Evolutionary conservation across 2,329 filamentous ascomycete genomes (phyloP), one percentile per base, ranked within the genome.

Genomic region (Onygenales sp.): DNA sequence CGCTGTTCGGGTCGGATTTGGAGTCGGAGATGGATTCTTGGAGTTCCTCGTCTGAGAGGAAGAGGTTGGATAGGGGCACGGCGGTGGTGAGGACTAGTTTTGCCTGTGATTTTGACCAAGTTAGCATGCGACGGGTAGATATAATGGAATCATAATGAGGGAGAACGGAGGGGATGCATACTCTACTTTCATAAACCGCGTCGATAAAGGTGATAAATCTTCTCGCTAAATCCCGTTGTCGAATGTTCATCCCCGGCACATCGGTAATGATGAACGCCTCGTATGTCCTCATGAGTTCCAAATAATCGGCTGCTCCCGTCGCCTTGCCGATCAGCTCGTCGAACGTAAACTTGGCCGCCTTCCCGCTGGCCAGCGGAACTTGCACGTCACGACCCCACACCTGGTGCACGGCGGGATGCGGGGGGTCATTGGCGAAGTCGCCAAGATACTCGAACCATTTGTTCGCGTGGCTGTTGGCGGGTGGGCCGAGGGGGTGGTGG

Each of bases 161-260:
- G 10, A 31, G 32, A 36, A 11, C 14, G 17, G 17, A 33, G 44
- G 14, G n/a, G 39, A 27, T 6, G 7, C 74, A 55, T 66, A 81
- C 79, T 61, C 78, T 70, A 58, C 73, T 77, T 70, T 98, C 93
- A 66, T 98, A 98, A 4, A 96, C 86, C 5, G 93, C 92, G 67
- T 98, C 93, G 59, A 98, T 89, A 62, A 98, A 96, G 0, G 92
- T 98, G 68, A 98, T 98, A 70, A 98, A 96, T 5, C 93, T 80
- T 10, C 93, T 78, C 0, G 93, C 93, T 41, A 95, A 78, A 72
- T 98, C 93, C 17, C 93, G 83, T 64, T 90, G 83, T 52, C 83
- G 82, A 59, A 89, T 81, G 42, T 86, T 93, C 93, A 98, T 97
- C 5, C 86, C 88, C 0, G 93, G 93, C 1, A 97, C 84, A 50